Conservation (phyloP, 2,329 filamentous ascomycete genomes). For the Aspergillus ochraceoroseus region DNA sequence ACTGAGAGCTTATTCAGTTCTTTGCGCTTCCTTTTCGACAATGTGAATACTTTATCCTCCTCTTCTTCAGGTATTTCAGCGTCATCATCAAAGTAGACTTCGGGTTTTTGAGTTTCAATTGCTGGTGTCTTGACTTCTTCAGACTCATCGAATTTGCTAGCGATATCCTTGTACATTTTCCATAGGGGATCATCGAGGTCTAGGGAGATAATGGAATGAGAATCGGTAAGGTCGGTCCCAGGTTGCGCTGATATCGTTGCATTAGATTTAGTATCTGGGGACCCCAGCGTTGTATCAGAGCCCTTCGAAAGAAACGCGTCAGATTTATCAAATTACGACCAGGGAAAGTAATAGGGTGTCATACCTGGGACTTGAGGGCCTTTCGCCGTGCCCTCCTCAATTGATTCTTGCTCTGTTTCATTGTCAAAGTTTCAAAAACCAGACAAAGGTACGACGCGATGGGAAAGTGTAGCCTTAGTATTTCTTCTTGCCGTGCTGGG, state of each 20-base stretch:
- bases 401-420: conserved; percentile 89
- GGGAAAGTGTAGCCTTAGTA: too few species aligned
- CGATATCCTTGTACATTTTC: conserved; percentile 76
- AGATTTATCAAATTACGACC: too few species aligned
- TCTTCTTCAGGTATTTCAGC: conserved; percentile 79
- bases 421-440: conserved; percentile 15
- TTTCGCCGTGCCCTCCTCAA: conserved; percentile 91
- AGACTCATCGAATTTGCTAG: conserved; percentile 68
- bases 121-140: conserved; percentile 59
- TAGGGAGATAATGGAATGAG: conserved; percentile 46
- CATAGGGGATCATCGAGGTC: conserved; percentile 71
- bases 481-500: too few species aligned
- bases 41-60: conserved; percentile 58
- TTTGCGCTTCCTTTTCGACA: conserved; percentile 95
- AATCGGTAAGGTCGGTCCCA: conserved; percentile 37
- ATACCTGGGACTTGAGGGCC: conserved; percentile 68
- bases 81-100: conserved; percentile 77
- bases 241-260: conserved; percentile 12
- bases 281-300: conserved; percentile 15
- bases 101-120: conserved; percentile 71
- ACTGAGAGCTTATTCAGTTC: conserved; percentile 87
- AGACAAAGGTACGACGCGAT: neutral
- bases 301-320: conserved; percentile 26
- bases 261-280: conserved; percentile 9
- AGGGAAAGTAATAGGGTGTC: too few species aligned